Base-by-base conservation (phyloP, 2,329 filamentous ascomycete species). In the Aureobasidium pullulans region DNA sequence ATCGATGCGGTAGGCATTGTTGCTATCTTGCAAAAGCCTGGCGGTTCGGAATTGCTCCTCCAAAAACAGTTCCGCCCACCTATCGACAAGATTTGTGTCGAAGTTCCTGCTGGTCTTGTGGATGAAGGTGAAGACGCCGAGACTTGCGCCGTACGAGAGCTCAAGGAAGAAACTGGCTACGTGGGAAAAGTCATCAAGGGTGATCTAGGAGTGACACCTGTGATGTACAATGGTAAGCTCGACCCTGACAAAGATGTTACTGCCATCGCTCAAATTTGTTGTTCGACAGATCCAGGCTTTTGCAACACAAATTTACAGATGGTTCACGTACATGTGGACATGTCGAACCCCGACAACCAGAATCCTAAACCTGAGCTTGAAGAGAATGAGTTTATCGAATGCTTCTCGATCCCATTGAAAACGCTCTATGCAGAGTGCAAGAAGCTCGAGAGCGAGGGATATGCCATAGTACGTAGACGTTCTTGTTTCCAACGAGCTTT, bases 371-470 rank as follows among this genome's bases (percentile, higher is more conserved):
- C 85, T 71, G 74, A 77, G 52, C 72, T 84, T 36, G 82, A 85
- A 60, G 82, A 84, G 54, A 83, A 82, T 9, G 83, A 85, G 72
- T 78, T 81, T 66, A 85, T 86, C 62, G 75, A 84, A 71, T 72
- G 81, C n/a, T 78, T 84, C 1, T 75, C 84, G 19, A 77, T 85
- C 52, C 82, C 82, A 46, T 67, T 86, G 13, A 68, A 72, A 23
- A 79, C 83, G 67, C 70, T 86, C 44, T 84, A 83, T 68, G 76
- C 80, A 36, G 74, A 78, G 57, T 85, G 85, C 68, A 83, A 84
- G 70, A 80, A 72, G 63, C 76, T 91, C 1, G 88, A 91, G 68
- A 75, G 75, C 2, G 77, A 90, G 63, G 89, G 89, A 0, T 91
- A 83, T 71, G 89, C 87, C 1, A 89, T 94, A 64, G 23, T 23